Base-by-base conservation (phyloP, 805 yeast genomes). In the Yarrowia keelungensis region DNA sequence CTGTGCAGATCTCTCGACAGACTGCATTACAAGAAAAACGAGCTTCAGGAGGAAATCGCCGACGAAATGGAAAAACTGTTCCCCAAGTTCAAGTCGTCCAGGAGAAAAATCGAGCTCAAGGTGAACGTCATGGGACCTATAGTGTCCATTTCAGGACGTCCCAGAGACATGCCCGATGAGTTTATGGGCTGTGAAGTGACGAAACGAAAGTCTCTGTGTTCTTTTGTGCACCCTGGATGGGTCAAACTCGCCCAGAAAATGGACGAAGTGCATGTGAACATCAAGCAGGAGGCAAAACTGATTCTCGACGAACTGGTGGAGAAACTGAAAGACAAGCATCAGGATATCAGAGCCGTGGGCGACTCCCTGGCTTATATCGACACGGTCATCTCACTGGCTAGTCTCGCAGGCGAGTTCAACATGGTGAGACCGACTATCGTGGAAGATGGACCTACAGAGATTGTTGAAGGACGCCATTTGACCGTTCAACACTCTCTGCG, bases 401-500 rank as follows among this genome's bases (percentile, higher is more conserved):
- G 79, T 0, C 78, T 93, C 15, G 89, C 98, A 0, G 75, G 77
- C n/a, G 97, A 91, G 72, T 85, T 84, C 70, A 79, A 84, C 41
- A 81, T 92, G 58, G 86, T 84, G 0, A 79, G 91, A 67, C 99
- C 99, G 0, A 79, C 73, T 10, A 79, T 94, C 26, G 61, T 51
- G 41, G 78, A 83, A 1, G 79, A 85, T 2, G 79, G 82, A 0
- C 78, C 75, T 19, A 79, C 89, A 5, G 79, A 83, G 0, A 84
- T 92, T 10, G 74, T 74, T 1, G 84, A 81, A 0, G 98, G 98
- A 0, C 81, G 97, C 39, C 98, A 95, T 76, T 75, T 91, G 14
- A 92, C 92, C 15, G 98, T 94, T 2, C 98, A 94, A 74, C 85
- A 87, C 42, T 91, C 91, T 1, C 79, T 90, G 68, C 82, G 79